These are phyloP conservation scores for Coffea canephora DNA, from an alignment of 257 asterid genomes.

Conservation along the genomic window DNA sequence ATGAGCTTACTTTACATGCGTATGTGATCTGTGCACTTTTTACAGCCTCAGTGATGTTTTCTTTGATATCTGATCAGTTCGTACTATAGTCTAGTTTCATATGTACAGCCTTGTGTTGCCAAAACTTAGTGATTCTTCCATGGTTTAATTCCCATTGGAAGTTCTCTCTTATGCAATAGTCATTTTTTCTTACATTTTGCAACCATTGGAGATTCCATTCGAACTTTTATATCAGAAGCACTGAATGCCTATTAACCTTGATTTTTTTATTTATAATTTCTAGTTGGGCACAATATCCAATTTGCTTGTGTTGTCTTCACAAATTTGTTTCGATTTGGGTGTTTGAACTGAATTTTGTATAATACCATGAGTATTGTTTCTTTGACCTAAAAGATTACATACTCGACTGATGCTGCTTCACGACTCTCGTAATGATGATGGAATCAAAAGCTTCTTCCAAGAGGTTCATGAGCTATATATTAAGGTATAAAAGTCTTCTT, in stretches of 20 bases:
- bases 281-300: background rate
- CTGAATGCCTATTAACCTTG: background rate
- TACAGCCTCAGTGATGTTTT: background rate
- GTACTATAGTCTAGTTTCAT: background rate
- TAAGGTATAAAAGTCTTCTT: conserved; percentile 42
- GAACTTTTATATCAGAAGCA: background rate
- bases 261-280: background rate
- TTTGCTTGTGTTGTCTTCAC: background rate
- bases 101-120: background rate
- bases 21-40: background rate
- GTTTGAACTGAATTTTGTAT: background rate
- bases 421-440: conserved; percentile 96
- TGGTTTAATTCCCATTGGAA: background rate
- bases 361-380: conserved; percentile 24
- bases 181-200: background rate
- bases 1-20: background rate
- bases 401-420: conserved; percentile 96
- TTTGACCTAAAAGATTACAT: conserved; percentile 63
- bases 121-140: background rate
- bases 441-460: conserved; percentile 96
- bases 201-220: background rate
- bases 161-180: background rate
- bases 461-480: conserved; percentile 94
- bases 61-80: background rate
- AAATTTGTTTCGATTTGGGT: background rate